Evolutionary conservation across 345 rosid species (phyloP), one percentile per base, ranked within the genome.

Genomic region (Cardamine occulta): DNA sequence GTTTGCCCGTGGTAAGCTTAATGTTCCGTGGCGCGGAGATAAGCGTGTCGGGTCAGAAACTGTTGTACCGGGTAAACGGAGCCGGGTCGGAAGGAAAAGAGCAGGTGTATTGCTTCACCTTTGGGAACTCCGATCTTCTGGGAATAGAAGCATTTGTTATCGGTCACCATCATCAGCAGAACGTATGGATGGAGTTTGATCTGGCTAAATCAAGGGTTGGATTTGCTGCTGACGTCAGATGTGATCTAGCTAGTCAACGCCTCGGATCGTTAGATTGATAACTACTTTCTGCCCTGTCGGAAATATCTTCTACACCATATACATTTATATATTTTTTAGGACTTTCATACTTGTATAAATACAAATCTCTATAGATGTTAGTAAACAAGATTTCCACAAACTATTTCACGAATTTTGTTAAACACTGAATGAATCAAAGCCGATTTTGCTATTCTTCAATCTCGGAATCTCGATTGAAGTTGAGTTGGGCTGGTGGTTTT

Each of bases 101-200:
- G 70, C 82, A 85, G 15, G 89, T 88, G 87, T 82, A 81, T 80
- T 91, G 96, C 79, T 85, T 91, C 59, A 86, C 96, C 8, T 91
- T 91, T 68, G 96, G 96, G 32, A 91, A 88, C 77, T 91, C 93
- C 4, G 93, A 91, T 64, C 78, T 87, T 49, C 4, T 91, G 63
- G 93, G 96, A 7, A 76, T 87, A 3, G 93, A 87, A 49, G 86
- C 96, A 19, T 88, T 86, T 57, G 84, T 91, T 81, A 91, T 91
- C 45, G 96, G 96, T 8, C 87, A 91, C 65, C 90, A 87, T 73
- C 96, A 91, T 78, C 96, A 91, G 44, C 93, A 87, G 45, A 87
- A 91, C 78, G 80, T 88, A 63, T 91, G 96, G 96, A 78, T 91
- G 88, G 96, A 91, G 83, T 91, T 82, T 78, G 96, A 91, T 84